Evolutionary conservation across 2,329 filamentous ascomycete genomes (phyloP), one percentile per base, ranked within the genome.

Genomic region (Trichoderma sp.): DNA sequence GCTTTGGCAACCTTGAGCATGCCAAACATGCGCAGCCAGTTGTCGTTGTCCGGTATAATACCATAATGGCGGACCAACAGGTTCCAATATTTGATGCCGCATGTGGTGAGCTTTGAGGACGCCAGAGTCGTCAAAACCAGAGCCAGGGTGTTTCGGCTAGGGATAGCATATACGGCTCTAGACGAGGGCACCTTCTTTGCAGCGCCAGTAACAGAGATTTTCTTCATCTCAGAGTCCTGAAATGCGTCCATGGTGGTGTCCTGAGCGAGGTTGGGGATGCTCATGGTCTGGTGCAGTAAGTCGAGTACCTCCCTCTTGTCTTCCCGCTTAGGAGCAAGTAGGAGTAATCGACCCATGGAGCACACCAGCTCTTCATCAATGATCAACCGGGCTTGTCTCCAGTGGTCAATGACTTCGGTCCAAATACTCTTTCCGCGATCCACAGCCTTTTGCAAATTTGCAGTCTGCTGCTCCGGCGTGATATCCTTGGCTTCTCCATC

Each of bases 261-360:
- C 75, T 73, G 83, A 73, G 78, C 83, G 72, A 82, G 76, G 63
- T 88, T 87, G 40, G 90, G 88, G 53, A 97, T 86, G 58, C 88
- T 86, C 88, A 95, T 94, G 0, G 93, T 92, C 79, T 97, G 90
- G 73, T 93, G 86, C n/a, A 96, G 80, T 24, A 97, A 83, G 49
- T 87, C 87, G 27, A 97, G 85, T 2, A 97, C 83, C 74, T 93
- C 88, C 71, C 91, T 88, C 78, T 86, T 89, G 73, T 96, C 90
- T 61, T 83, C 79, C 14, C 71, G 73, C 21, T 86, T 82, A 13
- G 85, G 81, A 19, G 91, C 89, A 61, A 90, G 81, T 27, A 94
- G 81, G n/a, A 98, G 83, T 3, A 97, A 74, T 43, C 90, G 86
- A 6, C 90, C 93, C 92, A 98, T 97, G 35, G 91, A 85, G 75